A percentile compares a stretch with the other conserved stretches of the same genome.
Evolutionary conservation across 2,329 filamentous ascomycete genomes (phyloP).

Genomic region (Cladosporium sp.): DNA sequence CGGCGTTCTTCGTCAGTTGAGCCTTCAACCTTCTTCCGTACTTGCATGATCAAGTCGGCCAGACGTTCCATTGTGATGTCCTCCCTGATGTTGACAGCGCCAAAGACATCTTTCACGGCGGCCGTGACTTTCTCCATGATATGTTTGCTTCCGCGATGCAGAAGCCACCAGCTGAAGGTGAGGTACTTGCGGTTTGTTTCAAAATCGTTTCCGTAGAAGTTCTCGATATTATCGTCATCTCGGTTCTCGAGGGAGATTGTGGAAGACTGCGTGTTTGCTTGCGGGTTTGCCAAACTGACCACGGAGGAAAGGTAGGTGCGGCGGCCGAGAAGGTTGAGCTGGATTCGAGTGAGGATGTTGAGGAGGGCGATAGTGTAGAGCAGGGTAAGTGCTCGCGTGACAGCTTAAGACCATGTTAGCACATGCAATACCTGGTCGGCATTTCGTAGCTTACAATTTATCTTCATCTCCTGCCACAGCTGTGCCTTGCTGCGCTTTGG

Average conservation of each 20-base stretch:
- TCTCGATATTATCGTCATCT: constrained; percentile 79
- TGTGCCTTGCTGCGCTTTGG: constrained; percentile 82
- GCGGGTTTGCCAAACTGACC: constrained; percentile 74
- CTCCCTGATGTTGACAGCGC: constrained; percentile 81
- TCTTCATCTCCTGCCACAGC: constrained; percentile 96
- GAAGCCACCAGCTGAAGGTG: constrained; percentile 96
- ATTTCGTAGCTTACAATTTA: constrained; percentile 65
- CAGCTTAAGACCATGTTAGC: constrained; percentile 51
- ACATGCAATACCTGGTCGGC: not conserved
- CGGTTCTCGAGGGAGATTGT: constrained; percentile 89
- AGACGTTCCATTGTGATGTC: constrained; percentile 77
- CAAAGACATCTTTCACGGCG: constrained; percentile 87
- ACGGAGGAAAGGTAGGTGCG: constrained; percentile 95
- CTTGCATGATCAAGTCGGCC: constrained; percentile 73
- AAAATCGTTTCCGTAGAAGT: constrained; percentile 85
- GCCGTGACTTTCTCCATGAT: constrained; percentile 74
- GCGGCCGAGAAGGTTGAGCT: constrained; percentile 92
- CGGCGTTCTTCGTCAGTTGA: constrained; percentile 59
- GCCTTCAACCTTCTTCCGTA: constrained; percentile 81
- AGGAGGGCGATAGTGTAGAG: constrained; percentile 87
- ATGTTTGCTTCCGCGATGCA: constrained; percentile 84
- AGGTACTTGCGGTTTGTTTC: constrained; percentile 93
- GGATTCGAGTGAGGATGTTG: constrained; percentile 86
- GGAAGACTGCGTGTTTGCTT: constrained; percentile 57
- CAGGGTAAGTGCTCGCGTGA: constrained; percentile 85